Conservation (phyloP, 192 early-diverging fungal genomes). For the Chytriomyces hyalinus region DNA sequence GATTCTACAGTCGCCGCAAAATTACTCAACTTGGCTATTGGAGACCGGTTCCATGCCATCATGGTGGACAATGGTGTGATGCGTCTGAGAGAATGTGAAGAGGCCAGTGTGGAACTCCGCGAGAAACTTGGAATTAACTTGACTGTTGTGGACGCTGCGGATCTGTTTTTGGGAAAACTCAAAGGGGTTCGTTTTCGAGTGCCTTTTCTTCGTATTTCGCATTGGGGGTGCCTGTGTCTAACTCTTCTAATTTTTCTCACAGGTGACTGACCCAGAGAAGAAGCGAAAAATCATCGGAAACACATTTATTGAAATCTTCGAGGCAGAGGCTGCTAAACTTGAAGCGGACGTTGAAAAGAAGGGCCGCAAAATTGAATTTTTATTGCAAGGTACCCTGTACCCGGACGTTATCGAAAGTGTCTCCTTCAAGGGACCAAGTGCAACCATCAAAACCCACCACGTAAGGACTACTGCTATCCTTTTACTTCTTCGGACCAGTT, state of each 20-base stretch:
- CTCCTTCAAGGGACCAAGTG: conserved; percentile 98
- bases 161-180: conserved; percentile 71
- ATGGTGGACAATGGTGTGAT: conserved; percentile 99
- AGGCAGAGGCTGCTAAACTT: conserved; percentile 71
- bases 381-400: conserved; percentile 97
- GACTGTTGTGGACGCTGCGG: conserved; percentile 77
- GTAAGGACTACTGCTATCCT: conserved; percentile 43
- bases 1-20: conserved; percentile 96
- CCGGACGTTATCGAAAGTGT: conserved; percentile 99
- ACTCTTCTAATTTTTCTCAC: not conserved
- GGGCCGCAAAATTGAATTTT: conserved; percentile 85
- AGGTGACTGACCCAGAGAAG: conserved; percentile 83
- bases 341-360: conserved; percentile 75
- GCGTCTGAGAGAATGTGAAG: conserved; percentile 93
- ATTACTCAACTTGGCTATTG: conserved; percentile 96
- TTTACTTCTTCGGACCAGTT: not conserved
- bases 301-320: conserved; percentile 67
- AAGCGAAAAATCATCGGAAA: conserved; percentile 99
- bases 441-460: conserved; percentile 99
- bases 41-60: conserved; percentile 97
- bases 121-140: conserved; percentile 96
- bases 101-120: conserved; percentile 80
- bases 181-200: not conserved
- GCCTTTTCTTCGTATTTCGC: not conserved
- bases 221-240: not conserved